A percentile compares a stretch with the other conserved stretches of the same genome.
Conservation (phyloP, 306 rosid genomes). For the Pachyrhizus erosus region DNA sequence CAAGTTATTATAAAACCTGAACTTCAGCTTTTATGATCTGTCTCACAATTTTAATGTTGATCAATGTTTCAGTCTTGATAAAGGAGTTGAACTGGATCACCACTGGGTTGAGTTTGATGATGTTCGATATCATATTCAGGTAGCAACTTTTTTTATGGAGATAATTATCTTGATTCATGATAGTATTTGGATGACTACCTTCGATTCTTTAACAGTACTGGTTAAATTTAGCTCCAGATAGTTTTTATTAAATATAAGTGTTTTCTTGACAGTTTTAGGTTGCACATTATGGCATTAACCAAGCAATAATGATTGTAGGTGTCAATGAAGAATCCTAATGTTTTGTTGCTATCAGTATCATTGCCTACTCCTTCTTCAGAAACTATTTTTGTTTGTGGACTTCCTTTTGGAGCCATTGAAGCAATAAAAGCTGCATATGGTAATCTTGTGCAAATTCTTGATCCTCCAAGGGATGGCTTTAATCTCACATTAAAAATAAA, state of each 20-base stretch:
- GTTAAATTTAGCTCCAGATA: conserved; percentile 1
- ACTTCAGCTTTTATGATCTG: conserved; percentile 8
- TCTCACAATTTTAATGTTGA: conserved; percentile 20
- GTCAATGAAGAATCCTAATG: conserved; percentile 77
- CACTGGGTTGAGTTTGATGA: conserved; percentile 96
- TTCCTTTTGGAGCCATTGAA: conserved; percentile 93
- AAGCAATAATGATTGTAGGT: conserved; percentile 57
- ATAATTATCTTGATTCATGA: neutral
- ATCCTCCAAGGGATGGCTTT: conserved; percentile 97
- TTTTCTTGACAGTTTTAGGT: conserved; percentile 32
- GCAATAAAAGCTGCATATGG: conserved; percentile 92
- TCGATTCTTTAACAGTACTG: neutral
- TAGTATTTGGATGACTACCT: neutral
- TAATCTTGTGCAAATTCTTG: conserved; percentile 78
- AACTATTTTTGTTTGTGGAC: conserved; percentile 74
- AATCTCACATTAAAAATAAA: conserved; percentile 90
- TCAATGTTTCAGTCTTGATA: conserved; percentile 69
- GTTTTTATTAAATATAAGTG: conserved; percentile 26
- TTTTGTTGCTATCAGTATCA: conserved; percentile 75
- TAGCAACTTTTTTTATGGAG: conserved; percentile 28
- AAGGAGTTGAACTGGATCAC: conserved; percentile 85
- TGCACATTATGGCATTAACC: conserved; percentile 36
- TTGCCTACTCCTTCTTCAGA: conserved; percentile 90
- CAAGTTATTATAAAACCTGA: neutral
- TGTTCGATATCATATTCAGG: conserved; percentile 95